Percentiles rank a stretch among this genome's conserved stretches.
Conservation (phyloP, 148 eudicot genomes). For the Mesembryanthemum crystallinum region DNA sequence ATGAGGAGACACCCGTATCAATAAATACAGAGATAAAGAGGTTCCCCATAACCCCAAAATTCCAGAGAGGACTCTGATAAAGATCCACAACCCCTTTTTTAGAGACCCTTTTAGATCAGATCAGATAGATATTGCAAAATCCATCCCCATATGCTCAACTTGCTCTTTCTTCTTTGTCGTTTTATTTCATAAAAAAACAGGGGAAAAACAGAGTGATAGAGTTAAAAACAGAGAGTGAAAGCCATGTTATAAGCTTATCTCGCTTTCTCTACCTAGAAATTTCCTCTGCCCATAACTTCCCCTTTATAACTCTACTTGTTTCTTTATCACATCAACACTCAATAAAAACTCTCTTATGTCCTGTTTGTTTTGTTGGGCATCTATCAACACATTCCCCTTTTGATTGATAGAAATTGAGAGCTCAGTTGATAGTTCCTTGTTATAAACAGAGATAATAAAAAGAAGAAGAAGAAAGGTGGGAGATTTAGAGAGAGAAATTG, state of each 20-base stretch:
- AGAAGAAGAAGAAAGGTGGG: constrained; percentile 4
- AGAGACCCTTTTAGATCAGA: constrained; percentile 14
- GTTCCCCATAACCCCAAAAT: constrained; percentile 17
- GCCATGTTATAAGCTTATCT: constrained; percentile 22
- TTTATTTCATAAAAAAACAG: background rate
- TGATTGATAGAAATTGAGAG: background rate
- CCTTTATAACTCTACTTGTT: background rate
- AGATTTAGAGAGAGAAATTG: too few species aligned
- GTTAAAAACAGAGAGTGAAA: constrained; percentile 8
- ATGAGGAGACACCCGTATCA: constrained; percentile 9
- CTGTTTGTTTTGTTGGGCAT: background rate
- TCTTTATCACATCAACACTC: background rate
- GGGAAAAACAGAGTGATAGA: background rate
- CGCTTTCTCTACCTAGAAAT: constrained; percentile 17
- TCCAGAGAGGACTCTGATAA: constrained; percentile 19
- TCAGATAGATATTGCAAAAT: constrained; percentile 13
- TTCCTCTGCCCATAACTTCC: constrained; percentile 1
- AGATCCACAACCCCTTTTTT: constrained; percentile 15
- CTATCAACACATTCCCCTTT: constrained; percentile 14
- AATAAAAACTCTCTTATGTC: constrained; percentile 1
- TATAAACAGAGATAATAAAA: too few species aligned
- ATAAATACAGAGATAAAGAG: constrained; percentile 25
- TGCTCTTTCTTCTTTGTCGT: background rate
- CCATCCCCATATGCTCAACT: constrained; percentile 21
- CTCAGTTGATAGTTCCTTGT: background rate